These are phyloP conservation scores for Tephrocybe sp. DNA, from an alignment of 768 basidiomycete species.

Conservation along the genomic window DNA sequence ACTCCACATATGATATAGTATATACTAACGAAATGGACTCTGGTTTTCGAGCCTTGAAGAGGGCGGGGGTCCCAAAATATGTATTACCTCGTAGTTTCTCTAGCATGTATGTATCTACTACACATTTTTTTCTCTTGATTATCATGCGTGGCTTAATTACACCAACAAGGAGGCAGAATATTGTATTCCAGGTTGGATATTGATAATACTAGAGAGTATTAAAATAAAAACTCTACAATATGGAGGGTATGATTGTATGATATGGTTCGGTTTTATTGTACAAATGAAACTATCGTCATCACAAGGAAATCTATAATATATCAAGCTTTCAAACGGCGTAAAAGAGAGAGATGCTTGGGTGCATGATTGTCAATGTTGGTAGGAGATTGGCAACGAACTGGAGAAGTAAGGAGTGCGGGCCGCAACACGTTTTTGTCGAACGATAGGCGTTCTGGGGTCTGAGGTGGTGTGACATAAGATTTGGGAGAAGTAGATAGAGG, in stretches of 20 bases:
- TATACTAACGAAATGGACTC: constrained; percentile 12
- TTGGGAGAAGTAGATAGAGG: constrained; percentile 10
- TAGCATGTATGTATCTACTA: constrained; percentile 18
- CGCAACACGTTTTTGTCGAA: constrained; percentile 9
- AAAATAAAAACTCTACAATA: constrained; percentile 13
- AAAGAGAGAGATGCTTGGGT: constrained; percentile 32
- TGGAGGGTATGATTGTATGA: constrained; percentile 13
- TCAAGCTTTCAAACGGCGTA: constrained; percentile 32
- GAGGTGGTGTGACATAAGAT: constrained; percentile 8
- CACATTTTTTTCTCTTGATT: constrained; percentile 1
- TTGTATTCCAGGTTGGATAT: no score
- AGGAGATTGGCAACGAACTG: constrained; percentile 10
- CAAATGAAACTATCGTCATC: constrained; percentile 10
- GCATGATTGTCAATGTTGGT: constrained; percentile 14
- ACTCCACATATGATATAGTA: constrained; percentile 10
- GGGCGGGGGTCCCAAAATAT: constrained; percentile 12
- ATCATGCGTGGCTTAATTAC: no score
- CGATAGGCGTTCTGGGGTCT: constrained; percentile 1
- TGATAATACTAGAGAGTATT: constrained; percentile 4
- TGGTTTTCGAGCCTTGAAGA: not conserved
- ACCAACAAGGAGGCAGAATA: no score
- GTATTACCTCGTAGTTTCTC: constrained; percentile 15
- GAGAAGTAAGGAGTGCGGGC: constrained; percentile 14
- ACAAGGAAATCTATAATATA: constrained; percentile 4
- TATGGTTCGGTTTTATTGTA: constrained; percentile 15